Conservation (phyloP, 345 rosid genomes). For the Salix exigua region DNA sequence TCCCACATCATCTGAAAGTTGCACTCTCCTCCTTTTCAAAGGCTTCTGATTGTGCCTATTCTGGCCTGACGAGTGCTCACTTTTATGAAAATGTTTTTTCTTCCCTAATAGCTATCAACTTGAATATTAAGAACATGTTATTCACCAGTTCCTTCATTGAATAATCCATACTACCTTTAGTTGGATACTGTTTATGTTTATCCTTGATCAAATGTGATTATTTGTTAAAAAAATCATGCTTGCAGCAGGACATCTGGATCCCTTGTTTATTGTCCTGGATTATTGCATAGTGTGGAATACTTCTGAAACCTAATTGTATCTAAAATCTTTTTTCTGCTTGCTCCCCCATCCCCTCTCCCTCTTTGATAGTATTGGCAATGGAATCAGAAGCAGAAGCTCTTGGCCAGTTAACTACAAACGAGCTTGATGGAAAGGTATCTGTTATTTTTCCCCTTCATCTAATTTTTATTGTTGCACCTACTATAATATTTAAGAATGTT, state of each 20-base stretch:
- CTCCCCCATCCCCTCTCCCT: background rate
- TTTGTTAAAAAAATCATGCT: background rate
- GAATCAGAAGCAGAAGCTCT: constrained; percentile 74
- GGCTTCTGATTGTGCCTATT: background rate
- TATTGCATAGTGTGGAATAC: background rate
- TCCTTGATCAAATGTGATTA: background rate
- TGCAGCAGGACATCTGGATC: background rate
- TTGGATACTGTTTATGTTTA: background rate
- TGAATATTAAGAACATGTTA: background rate
- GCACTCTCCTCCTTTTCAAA: background rate
- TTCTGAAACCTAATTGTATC: background rate
- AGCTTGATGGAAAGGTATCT: constrained; percentile 67
- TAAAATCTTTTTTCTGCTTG: constrained; percentile 8
- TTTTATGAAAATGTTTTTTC: background rate
- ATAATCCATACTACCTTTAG: background rate
- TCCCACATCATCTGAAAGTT: background rate
- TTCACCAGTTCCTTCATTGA: background rate
- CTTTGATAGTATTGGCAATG: constrained; percentile 46
- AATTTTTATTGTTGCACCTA: background rate
- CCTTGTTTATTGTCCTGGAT: background rate
- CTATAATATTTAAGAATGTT: background rate
- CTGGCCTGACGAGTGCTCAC: background rate
- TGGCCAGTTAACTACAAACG: constrained; percentile 59
- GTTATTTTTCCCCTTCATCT: background rate
- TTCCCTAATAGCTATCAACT: background rate